Evolutionary conservation across 2,329 filamentous ascomycete genomes (phyloP).

Genomic region (Colletotrichum sp.): DNA sequence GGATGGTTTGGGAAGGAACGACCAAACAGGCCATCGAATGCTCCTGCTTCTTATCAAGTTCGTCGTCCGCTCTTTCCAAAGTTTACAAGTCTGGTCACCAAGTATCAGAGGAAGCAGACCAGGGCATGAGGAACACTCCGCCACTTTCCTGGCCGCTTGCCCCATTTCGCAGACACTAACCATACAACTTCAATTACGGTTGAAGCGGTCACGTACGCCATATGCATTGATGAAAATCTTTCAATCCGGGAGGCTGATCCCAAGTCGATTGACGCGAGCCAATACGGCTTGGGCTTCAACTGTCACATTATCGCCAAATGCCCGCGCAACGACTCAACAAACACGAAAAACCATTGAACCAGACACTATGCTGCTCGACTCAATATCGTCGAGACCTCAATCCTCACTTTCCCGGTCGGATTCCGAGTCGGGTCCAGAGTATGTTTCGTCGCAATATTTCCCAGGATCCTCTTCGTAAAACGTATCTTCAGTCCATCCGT

Average conservation of each 20-base stretch:
- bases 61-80: background rate
- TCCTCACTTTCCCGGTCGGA: background rate
- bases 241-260: rapidly evolving
- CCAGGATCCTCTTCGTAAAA: slow-evolving; percentile 27
- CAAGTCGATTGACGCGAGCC: background rate
- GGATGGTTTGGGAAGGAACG: background rate
- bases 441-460: background rate
- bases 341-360: too few relatives aligned
- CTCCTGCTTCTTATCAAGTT: background rate
- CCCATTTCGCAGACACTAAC: background rate
- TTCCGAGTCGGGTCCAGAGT: background rate
- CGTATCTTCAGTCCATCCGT: slow-evolving; percentile 38
- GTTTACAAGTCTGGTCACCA: background rate
- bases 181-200: background rate
- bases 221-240: rapidly evolving
- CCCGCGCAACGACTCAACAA: too few relatives aligned
- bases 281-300: rapidly evolving
- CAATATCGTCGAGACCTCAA: background rate
- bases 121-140: background rate
- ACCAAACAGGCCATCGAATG: background rate
- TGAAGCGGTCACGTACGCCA: too few relatives aligned
- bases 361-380: too few relatives aligned
- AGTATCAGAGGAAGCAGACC: background rate
- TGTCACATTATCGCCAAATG: background rate
- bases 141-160: rapidly evolving